Evolutionary conservation across 2,329 filamentous ascomycete genomes (phyloP).

Genomic region (Huntiella decipiens): DNA sequence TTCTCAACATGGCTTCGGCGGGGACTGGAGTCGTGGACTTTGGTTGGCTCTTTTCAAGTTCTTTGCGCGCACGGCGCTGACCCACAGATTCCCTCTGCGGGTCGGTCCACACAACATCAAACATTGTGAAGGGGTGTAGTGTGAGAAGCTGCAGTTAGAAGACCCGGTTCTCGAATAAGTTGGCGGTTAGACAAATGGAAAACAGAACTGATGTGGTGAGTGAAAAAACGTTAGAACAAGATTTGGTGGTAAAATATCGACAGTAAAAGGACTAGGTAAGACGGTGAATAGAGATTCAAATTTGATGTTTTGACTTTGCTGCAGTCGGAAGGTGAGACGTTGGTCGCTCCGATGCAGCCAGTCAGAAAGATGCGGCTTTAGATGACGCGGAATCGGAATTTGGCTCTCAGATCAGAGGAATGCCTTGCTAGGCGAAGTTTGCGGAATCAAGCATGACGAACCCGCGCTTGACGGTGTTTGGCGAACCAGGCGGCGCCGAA

Average conservation of each 20-base stretch:
- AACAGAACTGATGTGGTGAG: neutral
- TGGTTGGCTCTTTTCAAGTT: conserved; percentile 19
- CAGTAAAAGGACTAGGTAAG: neutral
- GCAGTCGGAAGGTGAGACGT: too few species aligned
- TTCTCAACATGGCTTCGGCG: conserved; percentile 17
- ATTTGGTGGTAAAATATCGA: neutral
- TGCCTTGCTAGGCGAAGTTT: conserved; percentile 1
- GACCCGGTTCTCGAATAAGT: neutral
- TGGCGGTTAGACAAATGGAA: neutral
- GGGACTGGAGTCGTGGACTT: conserved; percentile 7
- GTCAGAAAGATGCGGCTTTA: too few species aligned
- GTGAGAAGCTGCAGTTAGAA: neutral
- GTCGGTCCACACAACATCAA: conserved; percentile 40
- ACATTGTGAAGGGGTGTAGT: conserved; percentile 23
- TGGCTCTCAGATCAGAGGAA: neutral
- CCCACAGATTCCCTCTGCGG: conserved; percentile 33
- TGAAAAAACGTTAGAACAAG: too few species aligned
- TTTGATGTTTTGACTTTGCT: neutral
- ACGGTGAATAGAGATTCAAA: neutral
- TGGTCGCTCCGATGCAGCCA: too few species aligned
- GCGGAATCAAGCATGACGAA: conserved; percentile 1
- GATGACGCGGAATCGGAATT: too few species aligned
- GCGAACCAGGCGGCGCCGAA: too few species aligned
- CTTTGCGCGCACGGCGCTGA: conserved; percentile 31
- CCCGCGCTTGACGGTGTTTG: neutral